These are phyloP conservation scores for Pisolithus tinctorius DNA, from an alignment of 768 basidiomycete genomes.

Conservation along the genomic window DNA sequence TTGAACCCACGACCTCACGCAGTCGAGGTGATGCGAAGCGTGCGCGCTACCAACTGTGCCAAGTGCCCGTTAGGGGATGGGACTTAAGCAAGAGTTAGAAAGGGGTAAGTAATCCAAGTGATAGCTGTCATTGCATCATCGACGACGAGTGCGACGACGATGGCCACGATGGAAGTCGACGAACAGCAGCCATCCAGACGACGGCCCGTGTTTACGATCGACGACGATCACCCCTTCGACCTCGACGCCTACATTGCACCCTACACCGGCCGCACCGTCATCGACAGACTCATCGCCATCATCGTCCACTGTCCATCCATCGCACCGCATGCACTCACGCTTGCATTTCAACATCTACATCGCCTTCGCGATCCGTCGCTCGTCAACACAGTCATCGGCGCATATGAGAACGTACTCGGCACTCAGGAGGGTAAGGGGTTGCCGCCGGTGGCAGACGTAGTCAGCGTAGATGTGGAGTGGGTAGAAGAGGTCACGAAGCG, in stretches of 20 bases:
- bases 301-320: slow-evolving; percentile 58
- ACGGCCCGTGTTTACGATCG: slow-evolving; percentile 41
- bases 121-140: too few relatives aligned
- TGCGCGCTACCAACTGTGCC: slow-evolving; percentile 30
- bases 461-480: slow-evolving; percentile 63
- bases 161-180: too few relatives aligned
- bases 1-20: slow-evolving; percentile 30
- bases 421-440: slow-evolving; percentile 30
- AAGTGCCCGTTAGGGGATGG: slow-evolving; percentile 15
- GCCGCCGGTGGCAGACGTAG: slow-evolving; percentile 42
- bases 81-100: too few relatives aligned
- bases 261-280: slow-evolving; percentile 75
- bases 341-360: slow-evolving; percentile 58
- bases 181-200: slow-evolving; percentile 1
- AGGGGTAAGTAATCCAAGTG: too few relatives aligned
- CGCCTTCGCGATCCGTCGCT: slow-evolving; percentile 63
- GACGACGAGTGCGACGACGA: too few relatives aligned
- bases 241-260: slow-evolving; percentile 72
- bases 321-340: slow-evolving; percentile 64
- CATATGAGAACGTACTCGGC: slow-evolving; percentile 45
- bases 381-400: slow-evolving; percentile 42
- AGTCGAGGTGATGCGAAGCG: slow-evolving; percentile 23
- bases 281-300: slow-evolving; percentile 68
- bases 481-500: slow-evolving; percentile 57
- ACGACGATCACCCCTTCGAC: slow-evolving; percentile 83